phyloP scores from a whole-genome alignment of 768 basidiomycete genomes.

The Porpolomopsis calyptriformis region DNA sequence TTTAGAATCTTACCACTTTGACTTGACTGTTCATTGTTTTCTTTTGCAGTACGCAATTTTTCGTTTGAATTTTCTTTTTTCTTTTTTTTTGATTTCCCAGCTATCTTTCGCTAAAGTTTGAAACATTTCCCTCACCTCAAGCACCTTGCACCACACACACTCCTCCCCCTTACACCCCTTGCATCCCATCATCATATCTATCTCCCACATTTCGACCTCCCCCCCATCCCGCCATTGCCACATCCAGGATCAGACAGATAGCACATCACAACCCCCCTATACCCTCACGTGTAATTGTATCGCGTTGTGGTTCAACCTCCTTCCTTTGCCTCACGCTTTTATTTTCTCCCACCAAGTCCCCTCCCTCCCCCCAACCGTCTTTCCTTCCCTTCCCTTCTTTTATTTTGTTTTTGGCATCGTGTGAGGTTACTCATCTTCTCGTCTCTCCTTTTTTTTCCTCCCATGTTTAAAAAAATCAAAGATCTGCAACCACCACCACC shows the following conservation, averaged over 20 bases:
- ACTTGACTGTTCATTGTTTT: neutral
- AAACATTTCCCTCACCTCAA: neutral
- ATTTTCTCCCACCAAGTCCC: neutral
- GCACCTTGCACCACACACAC: neutral
- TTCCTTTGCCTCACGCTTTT: neutral
- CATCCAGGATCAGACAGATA: neutral
- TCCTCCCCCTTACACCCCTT: neutral
- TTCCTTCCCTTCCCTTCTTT: too few relatives aligned
- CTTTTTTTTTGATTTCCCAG: too few relatives aligned
- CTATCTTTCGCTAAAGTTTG: neutral
- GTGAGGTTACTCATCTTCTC: neutral
- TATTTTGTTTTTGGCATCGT: neutral
- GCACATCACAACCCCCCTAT: constrained; percentile 1
- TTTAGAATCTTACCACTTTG: constrained; percentile 14
- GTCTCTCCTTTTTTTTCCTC: neutral
- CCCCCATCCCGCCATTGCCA: neutral
- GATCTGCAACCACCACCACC: neutral
- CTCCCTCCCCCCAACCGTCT: too few relatives aligned
- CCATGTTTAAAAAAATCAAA: neutral
- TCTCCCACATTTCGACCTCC: neutral
- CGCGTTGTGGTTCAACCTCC: neutral
- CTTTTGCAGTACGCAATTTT: constrained; percentile 11
- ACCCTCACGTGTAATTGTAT: constrained; percentile 7
- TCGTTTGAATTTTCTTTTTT: constrained; percentile 10
- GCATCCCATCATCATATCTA: neutral